These are phyloP conservation scores for Calocybe gambosa DNA, from an alignment of 1,284 basidiomycete species.

Conservation along the genomic window DNA sequence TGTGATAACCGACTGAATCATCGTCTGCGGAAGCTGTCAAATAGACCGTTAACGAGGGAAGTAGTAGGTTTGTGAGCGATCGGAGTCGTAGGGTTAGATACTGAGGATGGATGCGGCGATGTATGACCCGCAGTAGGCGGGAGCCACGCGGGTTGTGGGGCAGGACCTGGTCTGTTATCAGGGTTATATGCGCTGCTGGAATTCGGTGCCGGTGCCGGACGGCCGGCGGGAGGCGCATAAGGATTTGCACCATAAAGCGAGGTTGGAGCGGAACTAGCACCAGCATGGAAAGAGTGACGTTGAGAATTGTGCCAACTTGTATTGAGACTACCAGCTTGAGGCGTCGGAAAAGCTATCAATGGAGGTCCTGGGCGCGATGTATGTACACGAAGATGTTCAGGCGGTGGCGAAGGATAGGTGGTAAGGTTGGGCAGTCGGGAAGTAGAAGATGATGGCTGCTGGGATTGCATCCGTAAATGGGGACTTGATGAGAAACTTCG, in stretches of 20 bases:
- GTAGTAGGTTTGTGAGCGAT: slow-evolving; percentile 8
- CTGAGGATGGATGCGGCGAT: not conserved
- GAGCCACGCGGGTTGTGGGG: slow-evolving; percentile 1
- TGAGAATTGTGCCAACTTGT: slow-evolving; percentile 8
- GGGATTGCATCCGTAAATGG: not conserved
- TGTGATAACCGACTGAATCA: slow-evolving; percentile 1
- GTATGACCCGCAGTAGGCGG: not conserved
- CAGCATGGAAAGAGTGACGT: slow-evolving; percentile 1
- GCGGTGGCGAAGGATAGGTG: not conserved
- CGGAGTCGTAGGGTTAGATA: slow-evolving; percentile 5
- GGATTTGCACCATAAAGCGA: slow-evolving; percentile 5
- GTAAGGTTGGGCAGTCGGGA: slow-evolving; percentile 7
- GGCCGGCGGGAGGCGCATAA: slow-evolving; percentile 1
- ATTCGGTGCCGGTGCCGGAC: not conserved
- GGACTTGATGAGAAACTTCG: slow-evolving; percentile 6
- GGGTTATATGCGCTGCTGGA: not conserved
- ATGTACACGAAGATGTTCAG: not conserved
- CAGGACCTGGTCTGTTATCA: slow-evolving; percentile 3
- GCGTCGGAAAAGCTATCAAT: slow-evolving; percentile 7
- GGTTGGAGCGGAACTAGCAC: not conserved
- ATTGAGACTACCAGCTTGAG: slow-evolving; percentile 7
- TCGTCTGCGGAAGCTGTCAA: slow-evolving; percentile 15
- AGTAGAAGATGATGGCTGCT: slow-evolving; percentile 8
- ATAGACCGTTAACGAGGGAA: slow-evolving; percentile 10
- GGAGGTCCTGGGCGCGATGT: not conserved